Evolutionary conservation across 2,329 filamentous ascomycete genomes (phyloP).

Genomic region (Zymoseptoria brevis): DNA sequence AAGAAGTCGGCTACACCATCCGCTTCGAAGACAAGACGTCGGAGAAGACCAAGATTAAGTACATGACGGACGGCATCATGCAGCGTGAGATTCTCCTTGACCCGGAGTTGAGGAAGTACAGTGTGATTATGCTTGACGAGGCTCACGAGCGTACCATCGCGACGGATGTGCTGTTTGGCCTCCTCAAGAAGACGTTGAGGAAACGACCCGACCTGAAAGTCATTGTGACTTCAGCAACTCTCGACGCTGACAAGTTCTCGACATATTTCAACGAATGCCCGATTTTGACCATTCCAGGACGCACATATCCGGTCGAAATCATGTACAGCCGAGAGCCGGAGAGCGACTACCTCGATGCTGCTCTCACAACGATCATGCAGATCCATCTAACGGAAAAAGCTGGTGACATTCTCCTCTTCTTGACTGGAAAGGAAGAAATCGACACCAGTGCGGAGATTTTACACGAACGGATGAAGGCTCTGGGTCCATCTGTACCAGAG

Average conservation of each 20-base stretch:
- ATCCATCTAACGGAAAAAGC: constrained; percentile 88
- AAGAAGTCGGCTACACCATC: constrained; percentile 94
- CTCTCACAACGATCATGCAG: constrained; percentile 95
- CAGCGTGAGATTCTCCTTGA: constrained; percentile 91
- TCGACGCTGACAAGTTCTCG: constrained; percentile 96
- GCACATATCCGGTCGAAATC: constrained; percentile 91
- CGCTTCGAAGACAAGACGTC: constrained; percentile 93
- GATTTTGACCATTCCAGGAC: constrained; percentile 91
- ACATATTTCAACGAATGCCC: constrained; percentile 93
- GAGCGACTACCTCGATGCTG: constrained; percentile 88
- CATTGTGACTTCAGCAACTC: constrained; percentile 91
- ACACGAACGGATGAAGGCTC: constrained; percentile 60
- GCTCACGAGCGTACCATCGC: constrained; percentile 95
- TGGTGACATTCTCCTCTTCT: constrained; percentile 91
- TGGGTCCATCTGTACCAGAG: constrained; percentile 53
- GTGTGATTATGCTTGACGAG: constrained; percentile 96
- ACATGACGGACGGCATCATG: constrained; percentile 99
- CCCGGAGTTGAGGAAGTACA: constrained; percentile 80
- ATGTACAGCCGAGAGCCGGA: constrained; percentile 94
- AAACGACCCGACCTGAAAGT: constrained; percentile 80
- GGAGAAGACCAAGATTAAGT: constrained; percentile 87
- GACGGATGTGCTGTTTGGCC: constrained; percentile 87
- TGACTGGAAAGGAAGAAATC: constrained; percentile 97
- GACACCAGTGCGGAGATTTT: constrained; percentile 95
- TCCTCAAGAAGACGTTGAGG: constrained; percentile 89